Base-by-base conservation (phyloP, 164 flowering plant species). In the Annona squamosa region DNA sequence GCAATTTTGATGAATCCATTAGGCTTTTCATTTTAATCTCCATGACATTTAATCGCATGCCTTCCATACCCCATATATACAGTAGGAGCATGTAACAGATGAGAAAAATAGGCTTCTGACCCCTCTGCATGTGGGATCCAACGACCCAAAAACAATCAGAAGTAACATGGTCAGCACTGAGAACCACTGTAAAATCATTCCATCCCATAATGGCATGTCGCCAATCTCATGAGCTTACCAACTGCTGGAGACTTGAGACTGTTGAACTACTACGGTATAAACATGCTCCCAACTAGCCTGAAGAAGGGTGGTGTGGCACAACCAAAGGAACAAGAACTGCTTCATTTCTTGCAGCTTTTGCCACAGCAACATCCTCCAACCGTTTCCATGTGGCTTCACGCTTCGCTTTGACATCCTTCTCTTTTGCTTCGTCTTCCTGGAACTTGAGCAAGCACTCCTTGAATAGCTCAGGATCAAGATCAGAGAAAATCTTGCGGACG, bases 401-500 rank as follows among this genome's bases (percentile, higher is more conserved):
- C 67, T 79, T 85, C 2, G 65, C 48, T 70, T 78, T 79, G 2
- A 77, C 61, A 57, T 85, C 92, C 63, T 85, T 71, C 68, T 81
- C 89, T 67, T 67, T 80, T 2, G 77, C 81, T 78, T 89, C 87
- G 57, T 86, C 89, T 74, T 91, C 92, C 77, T 84, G 85, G 76
- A 86, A 89, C 77, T 86, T 87, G 63, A 41, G 78, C 80, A 85
- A 76, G 76, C 97, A 89, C 70, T 88, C 91, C 69, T 85, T 88
- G 75, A 83, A 88, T 41, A 91, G 86, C 72, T 87, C 92, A 13
- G 86, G 81, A 70, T 91, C 92, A 42, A 73, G 72, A 62, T 91
- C 97, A 26, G 90, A 84, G 82, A 89, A 89, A 66, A 91, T 88
- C 79, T 87, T 91, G 44, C 92, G 86, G 47, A 91, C 91, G 73